A percentile compares a stretch with the other conserved stretches of the same genome.
Conservation (phyloP, 202 grass and related monocot genomes). For the Eragrostis tef region DNA sequence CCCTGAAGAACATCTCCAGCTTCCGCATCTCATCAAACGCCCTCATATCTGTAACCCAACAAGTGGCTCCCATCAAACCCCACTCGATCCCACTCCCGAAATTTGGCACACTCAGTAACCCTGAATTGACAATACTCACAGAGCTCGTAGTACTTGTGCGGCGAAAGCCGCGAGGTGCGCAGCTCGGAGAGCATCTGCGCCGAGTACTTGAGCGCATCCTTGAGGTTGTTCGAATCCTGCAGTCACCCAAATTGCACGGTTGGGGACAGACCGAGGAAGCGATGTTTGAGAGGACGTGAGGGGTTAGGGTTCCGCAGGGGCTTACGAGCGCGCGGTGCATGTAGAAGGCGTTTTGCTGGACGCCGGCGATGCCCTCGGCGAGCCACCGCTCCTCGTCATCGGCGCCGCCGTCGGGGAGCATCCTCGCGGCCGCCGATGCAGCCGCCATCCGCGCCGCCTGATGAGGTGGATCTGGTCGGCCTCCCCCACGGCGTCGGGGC, state of each 20-base stretch:
- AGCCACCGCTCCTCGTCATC: conserved; percentile 99
- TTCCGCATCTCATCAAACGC: conserved; percentile 95
- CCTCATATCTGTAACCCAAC: conserved; percentile 73
- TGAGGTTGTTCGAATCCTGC: conserved; percentile 96
- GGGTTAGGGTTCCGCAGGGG: conserved; percentile 13
- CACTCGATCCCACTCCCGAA: conserved; percentile 24
- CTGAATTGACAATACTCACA: conserved; percentile 58
- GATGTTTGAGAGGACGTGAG: conserved; percentile 10
- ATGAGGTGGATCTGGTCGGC: conserved; percentile 54
- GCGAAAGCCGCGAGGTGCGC: conserved; percentile 87
- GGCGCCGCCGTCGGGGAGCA: conserved; percentile 66
- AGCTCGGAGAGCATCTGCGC: conserved; percentile 99
- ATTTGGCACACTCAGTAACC: neutral
- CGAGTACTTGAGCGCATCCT: conserved; percentile 97
- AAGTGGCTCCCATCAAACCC: conserved; percentile 47
- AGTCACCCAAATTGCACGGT: conserved; percentile 31
- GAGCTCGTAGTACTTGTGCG: conserved; percentile 99
- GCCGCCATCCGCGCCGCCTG: conserved; percentile 43
- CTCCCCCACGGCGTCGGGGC: conserved; percentile 32
- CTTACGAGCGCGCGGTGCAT: conserved; percentile 94
- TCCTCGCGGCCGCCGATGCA: conserved; percentile 51
- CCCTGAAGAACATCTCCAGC: conserved; percentile 99
- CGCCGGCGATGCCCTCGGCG: conserved; percentile 94
- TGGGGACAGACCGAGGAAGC: conserved; percentile 22
- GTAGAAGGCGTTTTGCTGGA: conserved; percentile 99